Base-by-base conservation (phyloP, 257 asterid species). In the Agastache rugosa region DNA sequence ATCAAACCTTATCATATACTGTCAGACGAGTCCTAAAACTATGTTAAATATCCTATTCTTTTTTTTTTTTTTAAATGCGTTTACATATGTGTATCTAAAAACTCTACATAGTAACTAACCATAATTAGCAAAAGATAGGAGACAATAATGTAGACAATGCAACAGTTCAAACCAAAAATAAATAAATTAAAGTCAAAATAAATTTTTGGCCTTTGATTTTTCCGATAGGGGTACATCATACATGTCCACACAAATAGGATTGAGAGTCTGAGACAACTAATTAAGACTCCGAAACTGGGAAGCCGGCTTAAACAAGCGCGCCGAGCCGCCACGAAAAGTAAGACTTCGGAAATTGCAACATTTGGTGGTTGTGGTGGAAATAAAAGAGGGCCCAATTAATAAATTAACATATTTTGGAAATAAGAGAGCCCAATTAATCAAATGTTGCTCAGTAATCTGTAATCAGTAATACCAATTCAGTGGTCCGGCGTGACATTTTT, bases 401-500 rank as follows among this genome's bases (percentile, higher is more conserved):
- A 16, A 56, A 42, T 27, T 16, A 6, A 7, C 11, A 37, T 8
- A 37, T 37, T 37, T 37, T 37, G 42, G 9, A 6, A 16, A 63
- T 31, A 20, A 12, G 23, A 27, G 70, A 55, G 11, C 67, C 71
- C 55, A 35, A 20, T 34, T 10, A 25, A 65, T 65, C 31, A 67
- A 42, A 41, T 16, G 27, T 14, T 3, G 22, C 2, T 45, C 27
- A 16, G 23, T 53, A 60, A 37, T 63, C 45, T 20, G 72, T 63
- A 20, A 67, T 67, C 60, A 67, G 72, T 67, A 47, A 67, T n/a
- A 48, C 42, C 12, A 44, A 48, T 35, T 35, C 45, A 39, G 72
- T 74, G 73, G 73, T 74, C 78, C 63, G 68, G 74, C 79, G 79
- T 75, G 79, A 75, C 54, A 56, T 3, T 42, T 66, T 67, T 75